Conservation (phyloP, 2,329 filamentous ascomycete species). For the Periconia sp. region DNA sequence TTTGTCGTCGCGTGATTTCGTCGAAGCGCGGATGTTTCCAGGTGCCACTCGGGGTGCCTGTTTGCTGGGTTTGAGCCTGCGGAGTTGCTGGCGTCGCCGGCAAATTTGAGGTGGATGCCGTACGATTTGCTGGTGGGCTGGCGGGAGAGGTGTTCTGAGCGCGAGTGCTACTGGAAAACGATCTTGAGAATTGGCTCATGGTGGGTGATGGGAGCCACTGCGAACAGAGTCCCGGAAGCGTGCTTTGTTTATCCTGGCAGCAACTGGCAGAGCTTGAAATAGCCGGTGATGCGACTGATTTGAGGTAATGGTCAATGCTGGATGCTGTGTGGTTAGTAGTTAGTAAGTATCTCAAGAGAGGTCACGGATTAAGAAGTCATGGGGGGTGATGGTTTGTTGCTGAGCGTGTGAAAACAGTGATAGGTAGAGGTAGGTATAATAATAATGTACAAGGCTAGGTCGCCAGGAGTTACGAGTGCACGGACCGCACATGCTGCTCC, state of each 20-base stretch:
- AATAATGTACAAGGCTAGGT: neutral
- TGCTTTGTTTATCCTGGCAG: conserved; percentile 14
- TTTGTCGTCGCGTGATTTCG: conserved; percentile 81
- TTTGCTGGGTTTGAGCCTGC: conserved; percentile 24
- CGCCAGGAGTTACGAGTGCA: neutral
- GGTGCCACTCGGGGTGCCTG: conserved; percentile 61
- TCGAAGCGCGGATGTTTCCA: conserved; percentile 90
- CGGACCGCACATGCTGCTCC: conserved; percentile 37
- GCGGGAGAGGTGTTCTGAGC: neutral
- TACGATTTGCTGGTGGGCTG: neutral
- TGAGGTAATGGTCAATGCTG: conserved; percentile 3
- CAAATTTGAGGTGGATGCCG: neutral
- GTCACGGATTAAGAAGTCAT: conserved; percentile 5
- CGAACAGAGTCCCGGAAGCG: conserved; percentile 16
- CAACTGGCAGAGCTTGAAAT: neutral
- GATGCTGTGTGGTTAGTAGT: conserved; percentile 27
- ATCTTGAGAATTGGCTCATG: neutral
- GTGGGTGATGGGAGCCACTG: conserved; percentile 1
- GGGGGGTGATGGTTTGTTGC: conserved; percentile 11
- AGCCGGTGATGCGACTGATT: neutral
- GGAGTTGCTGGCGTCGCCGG: conserved; percentile 27
- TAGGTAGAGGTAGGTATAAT: neutral
- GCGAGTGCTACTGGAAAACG: neutral
- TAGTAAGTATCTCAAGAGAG: conserved; percentile 8
- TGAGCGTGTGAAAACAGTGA: conserved; percentile 1